A percentile compares a stretch with the other conserved stretches of the same genome.
Conservation (phyloP, 1,284 basidiomycete genomes). For the Boletus subluridellus region DNA sequence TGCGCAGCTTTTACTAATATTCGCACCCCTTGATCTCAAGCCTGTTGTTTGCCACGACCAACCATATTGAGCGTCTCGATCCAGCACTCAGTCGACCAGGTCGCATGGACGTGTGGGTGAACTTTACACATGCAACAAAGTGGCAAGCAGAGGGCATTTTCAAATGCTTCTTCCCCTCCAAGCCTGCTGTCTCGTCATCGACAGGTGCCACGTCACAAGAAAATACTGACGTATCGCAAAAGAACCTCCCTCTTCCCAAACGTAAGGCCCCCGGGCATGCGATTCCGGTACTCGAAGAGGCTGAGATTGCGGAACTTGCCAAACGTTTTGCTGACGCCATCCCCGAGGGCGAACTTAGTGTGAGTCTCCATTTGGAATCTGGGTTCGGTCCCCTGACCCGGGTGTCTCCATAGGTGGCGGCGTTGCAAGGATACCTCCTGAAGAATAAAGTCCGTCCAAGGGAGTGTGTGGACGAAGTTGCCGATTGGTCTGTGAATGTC, state of each 20-base stretch:
- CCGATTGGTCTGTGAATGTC: constrained; percentile 48
- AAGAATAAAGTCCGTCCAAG: constrained; percentile 81
- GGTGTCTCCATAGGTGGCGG: constrained; percentile 58
- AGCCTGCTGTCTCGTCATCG: constrained; percentile 29
- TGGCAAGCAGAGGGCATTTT: constrained; percentile 87
- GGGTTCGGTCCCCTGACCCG: constrained; percentile 3
- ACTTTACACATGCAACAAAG: constrained; percentile 82
- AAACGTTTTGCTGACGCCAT: constrained; percentile 74
- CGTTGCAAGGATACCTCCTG: constrained; percentile 77
- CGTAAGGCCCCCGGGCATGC: constrained; percentile 54
- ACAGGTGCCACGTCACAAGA: constrained; percentile 28
- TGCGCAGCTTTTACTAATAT: constrained; percentile 16
- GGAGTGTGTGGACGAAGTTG: constrained; percentile 76
- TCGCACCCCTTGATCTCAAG: constrained; percentile 36
- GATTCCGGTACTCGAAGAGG: constrained; percentile 68
- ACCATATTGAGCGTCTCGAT: constrained; percentile 82
- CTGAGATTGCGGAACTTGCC: constrained; percentile 68
- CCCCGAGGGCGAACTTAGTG: constrained; percentile 79
- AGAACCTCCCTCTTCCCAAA: constrained; percentile 65
- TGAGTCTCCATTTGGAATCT: constrained; percentile 37
- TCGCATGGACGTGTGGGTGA: constrained; percentile 85
- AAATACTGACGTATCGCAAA: constrained; percentile 51
- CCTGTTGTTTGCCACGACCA: constrained; percentile 77
- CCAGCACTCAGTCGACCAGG: constrained; percentile 77
- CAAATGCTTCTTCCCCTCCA: constrained; percentile 86